Evolutionary conservation across 305 asterid species (phyloP).

Genomic region (Plantago coronopus): DNA sequence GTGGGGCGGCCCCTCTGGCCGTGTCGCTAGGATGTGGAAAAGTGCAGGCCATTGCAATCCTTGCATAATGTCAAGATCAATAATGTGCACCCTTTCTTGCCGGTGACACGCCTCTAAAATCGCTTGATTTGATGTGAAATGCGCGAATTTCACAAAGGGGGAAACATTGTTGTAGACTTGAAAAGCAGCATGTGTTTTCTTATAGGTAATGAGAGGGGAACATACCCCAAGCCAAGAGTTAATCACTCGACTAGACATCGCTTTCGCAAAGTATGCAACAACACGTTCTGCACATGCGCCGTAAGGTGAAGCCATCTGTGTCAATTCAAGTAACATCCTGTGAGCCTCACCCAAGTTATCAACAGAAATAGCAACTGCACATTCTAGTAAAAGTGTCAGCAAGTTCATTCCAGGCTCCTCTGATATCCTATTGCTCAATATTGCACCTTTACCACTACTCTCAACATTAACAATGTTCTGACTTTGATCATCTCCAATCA

Average conservation of each 20-base stretch:
- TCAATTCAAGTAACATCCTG: slow-evolving; percentile 54
- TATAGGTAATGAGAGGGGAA: slow-evolving; percentile 44
- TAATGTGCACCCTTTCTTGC: slow-evolving; percentile 47
- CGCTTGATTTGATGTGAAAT: slow-evolving; percentile 72
- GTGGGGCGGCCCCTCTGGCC: slow-evolving; percentile 65
- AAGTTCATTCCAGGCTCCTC: slow-evolving; percentile 44
- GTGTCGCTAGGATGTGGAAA: slow-evolving; percentile 66
- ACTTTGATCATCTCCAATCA: neutral
- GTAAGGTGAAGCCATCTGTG: slow-evolving; percentile 60
- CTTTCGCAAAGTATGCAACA: slow-evolving; percentile 63
- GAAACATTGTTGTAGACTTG: slow-evolving; percentile 59
- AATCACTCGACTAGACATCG: slow-evolving; percentile 67
- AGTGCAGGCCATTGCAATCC: slow-evolving; percentile 85
- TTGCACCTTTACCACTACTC: slow-evolving; percentile 9
- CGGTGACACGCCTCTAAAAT: slow-evolving; percentile 59
- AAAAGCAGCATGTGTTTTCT: slow-evolving; percentile 38
- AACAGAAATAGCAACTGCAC: slow-evolving; percentile 70
- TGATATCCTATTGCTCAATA: neutral
- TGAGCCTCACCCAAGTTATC: slow-evolving; percentile 70
- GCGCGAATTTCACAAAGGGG: slow-evolving; percentile 67
- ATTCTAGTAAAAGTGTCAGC: slow-evolving; percentile 51
- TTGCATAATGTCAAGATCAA: slow-evolving; percentile 77
- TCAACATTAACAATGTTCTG: neutral
- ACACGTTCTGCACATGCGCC: slow-evolving; percentile 62
- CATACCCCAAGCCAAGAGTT: slow-evolving; percentile 67